Evolutionary conservation across 345 rosid genomes (phyloP).

Genomic region (Tarenaya hassleriana): DNA sequence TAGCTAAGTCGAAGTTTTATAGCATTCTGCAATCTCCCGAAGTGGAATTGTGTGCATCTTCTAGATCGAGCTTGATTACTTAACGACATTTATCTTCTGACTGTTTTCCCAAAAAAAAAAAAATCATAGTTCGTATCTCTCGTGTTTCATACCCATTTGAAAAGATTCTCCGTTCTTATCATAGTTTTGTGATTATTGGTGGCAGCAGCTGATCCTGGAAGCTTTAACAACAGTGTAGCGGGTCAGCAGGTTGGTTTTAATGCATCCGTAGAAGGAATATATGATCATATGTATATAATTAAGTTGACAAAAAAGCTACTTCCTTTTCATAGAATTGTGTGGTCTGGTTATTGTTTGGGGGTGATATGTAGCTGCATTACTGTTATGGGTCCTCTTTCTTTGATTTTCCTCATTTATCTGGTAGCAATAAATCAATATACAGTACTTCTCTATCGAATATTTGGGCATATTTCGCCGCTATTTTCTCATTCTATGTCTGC

Average conservation of each 20-base stretch:
- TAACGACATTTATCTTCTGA: constrained; percentile 4
- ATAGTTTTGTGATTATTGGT: constrained; percentile 2
- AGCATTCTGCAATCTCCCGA: neutral
- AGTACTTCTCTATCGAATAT: neutral
- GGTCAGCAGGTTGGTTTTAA: constrained; percentile 56
- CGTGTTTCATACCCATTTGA: constrained; percentile 1
- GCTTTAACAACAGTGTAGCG: constrained; percentile 83
- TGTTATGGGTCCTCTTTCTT: no score
- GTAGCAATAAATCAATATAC: neutral
- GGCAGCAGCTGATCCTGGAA: constrained; percentile 66
- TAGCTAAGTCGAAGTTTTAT: neutral
- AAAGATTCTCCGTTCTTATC: neutral
- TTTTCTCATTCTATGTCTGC: neutral
- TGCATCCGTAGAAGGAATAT: neutral
- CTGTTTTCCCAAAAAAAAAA: constrained; percentile 18
- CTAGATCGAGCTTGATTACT: constrained; percentile 8
- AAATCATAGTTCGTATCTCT: neutral
- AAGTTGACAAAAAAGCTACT: neutral
- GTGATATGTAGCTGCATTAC: no score
- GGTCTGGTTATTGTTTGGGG: neutral
- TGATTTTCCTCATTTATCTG: no score
- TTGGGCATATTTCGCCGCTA: neutral
- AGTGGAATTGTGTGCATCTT: constrained; percentile 5
- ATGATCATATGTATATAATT: neutral
- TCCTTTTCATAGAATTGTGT: neutral